A percentile compares a stretch with the other conserved stretches of the same genome.
Conservation (phyloP, 495 filamentous ascomycete genomes). For the Trichoderma asperelloides region DNA sequence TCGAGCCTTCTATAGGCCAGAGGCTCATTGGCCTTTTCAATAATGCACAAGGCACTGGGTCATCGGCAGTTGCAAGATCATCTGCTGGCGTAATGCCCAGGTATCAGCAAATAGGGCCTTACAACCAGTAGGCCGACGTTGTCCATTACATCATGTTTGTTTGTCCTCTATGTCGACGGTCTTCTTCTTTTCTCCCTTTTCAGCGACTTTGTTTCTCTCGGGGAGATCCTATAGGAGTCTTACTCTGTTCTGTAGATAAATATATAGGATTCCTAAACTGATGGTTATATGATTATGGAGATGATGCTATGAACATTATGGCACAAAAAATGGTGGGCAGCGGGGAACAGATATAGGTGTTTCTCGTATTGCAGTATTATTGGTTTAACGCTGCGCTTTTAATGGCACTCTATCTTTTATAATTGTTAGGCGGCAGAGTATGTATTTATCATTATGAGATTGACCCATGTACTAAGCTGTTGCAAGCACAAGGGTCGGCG, state of each 20-base stretch:
- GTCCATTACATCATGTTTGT: background rate
- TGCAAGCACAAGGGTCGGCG: background rate
- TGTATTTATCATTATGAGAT: too few species aligned
- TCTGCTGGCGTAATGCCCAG: conserved; percentile 19
- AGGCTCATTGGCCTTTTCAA: conserved; percentile 75
- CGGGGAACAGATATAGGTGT: background rate
- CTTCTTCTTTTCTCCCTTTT: background rate
- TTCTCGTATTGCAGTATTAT: background rate
- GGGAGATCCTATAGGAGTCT: background rate
- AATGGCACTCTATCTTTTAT: background rate
- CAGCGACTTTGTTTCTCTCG: background rate
- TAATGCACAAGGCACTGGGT: conserved; percentile 35
- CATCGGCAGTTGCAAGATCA: conserved; percentile 9
- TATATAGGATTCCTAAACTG: background rate
- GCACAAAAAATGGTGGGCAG: background rate
- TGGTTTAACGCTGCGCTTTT: background rate
- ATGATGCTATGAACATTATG: background rate
- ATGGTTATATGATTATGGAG: background rate
- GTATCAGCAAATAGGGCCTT: conserved; percentile 21
- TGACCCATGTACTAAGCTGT: too few species aligned
- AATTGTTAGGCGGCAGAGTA: background rate
- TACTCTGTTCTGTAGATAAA: background rate
- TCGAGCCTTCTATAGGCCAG: conserved; percentile 76
- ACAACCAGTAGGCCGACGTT: background rate
- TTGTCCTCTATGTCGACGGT: background rate